Conservation (phyloP, 768 basidiomycete species). For the Lactarius sp. region DNA sequence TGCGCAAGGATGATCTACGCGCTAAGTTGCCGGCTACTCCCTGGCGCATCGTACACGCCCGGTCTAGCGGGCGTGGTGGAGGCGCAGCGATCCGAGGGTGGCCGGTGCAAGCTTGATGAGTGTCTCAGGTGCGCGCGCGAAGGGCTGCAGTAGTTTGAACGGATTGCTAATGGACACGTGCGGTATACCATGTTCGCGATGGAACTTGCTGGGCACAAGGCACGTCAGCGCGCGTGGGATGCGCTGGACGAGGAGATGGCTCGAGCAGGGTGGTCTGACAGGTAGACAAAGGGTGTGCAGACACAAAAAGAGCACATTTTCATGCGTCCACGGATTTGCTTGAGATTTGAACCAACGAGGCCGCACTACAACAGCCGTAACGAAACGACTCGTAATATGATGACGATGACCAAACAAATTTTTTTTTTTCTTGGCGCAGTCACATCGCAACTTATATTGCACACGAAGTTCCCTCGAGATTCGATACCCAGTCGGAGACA, state of each 20-base stretch:
- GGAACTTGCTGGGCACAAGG: conserved; percentile 75
- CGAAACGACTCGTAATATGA: no score
- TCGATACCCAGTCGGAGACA: no score
- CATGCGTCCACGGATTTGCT: no score
- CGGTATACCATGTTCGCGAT: conserved; percentile 62
- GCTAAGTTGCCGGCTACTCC: conserved; percentile 62
- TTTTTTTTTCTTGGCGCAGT: no score
- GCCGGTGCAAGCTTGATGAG: conserved; percentile 76
- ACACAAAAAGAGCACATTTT: no score
- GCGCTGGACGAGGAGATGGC: conserved; percentile 72
- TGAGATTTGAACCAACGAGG: no score
- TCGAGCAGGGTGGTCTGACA: conserved; percentile 70
- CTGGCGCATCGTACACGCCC: conserved; percentile 74
- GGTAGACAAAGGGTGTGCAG: conserved; percentile 5
- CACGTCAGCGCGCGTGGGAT: conserved; percentile 54
- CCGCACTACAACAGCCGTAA: no score
- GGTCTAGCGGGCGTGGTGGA: conserved; percentile 31
- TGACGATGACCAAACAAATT: no score
- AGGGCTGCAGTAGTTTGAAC: no score
- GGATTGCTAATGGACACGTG: background rate
- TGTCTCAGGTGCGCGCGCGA: conserved; percentile 54
- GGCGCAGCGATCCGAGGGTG: conserved; percentile 30
- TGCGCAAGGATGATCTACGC: conserved; percentile 86
- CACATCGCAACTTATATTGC: no score
- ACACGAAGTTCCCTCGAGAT: no score